phyloP scores from a whole-genome alignment of 2,329 filamentous ascomycete species.

The Pleoardoris graminearum region DNA sequence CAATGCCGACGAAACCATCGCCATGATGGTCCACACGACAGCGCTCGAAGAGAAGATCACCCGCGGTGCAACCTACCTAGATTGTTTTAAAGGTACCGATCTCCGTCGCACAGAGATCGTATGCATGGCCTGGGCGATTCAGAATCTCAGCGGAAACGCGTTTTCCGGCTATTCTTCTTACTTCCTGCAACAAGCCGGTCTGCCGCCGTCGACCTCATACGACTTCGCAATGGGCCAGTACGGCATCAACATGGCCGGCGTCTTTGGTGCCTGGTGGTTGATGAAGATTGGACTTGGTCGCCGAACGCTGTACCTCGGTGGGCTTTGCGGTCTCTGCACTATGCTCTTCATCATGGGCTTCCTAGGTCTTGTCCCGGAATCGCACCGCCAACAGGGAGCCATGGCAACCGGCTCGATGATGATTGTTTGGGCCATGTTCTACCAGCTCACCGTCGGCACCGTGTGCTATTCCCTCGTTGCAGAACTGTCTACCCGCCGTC shows the following conservation, averaged over 20 bases:
- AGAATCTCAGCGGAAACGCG: conserved; percentile 53
- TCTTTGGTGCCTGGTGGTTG: conserved; percentile 79
- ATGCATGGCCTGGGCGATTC: conserved; percentile 57
- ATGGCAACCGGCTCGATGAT: conserved; percentile 85
- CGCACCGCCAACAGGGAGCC: conserved; percentile 63
- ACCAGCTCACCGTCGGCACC: conserved; percentile 85
- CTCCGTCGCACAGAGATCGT: conserved; percentile 76
- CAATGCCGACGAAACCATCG: conserved; percentile 79
- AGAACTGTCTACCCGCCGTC: conserved; percentile 77
- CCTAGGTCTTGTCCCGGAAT: conserved; percentile 70
- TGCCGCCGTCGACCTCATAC: conserved; percentile 48
- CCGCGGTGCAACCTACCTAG: conserved; percentile 71
- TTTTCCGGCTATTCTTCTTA: conserved; percentile 55
- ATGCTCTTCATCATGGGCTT: conserved; percentile 87
- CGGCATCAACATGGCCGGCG: conserved; percentile 74
- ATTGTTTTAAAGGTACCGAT: conserved; percentile 83
- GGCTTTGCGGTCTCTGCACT: conserved; percentile 67
- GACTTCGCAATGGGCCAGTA: conserved; percentile 60
- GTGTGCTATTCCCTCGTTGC: conserved; percentile 88
- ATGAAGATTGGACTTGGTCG: conserved; percentile 77
- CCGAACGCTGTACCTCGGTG: conserved; percentile 74
- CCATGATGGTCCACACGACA: conserved; percentile 92
- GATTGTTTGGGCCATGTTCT: conserved; percentile 58
- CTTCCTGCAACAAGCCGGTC: conserved; percentile 54
- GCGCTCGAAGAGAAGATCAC: conserved; percentile 78